These are phyloP conservation scores for Ceratocystis variospora DNA, from an alignment of 2,329 filamentous ascomycete species.

Conservation along the genomic window DNA sequence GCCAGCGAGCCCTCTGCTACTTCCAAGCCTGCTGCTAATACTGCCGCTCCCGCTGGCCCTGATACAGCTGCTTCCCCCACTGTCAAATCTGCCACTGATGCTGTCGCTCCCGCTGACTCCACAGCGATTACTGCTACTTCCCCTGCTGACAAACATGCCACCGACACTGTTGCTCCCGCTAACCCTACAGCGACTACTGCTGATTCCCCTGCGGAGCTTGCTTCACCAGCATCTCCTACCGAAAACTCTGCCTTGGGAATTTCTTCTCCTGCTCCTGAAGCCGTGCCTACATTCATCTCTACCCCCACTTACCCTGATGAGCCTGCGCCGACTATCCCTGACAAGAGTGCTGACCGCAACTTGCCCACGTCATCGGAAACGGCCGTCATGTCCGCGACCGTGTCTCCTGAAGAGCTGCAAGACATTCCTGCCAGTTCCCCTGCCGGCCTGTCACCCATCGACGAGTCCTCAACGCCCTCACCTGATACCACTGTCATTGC, in stretches of 20 bases:
- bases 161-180: not conserved
- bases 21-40: not conserved
- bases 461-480: conserved; percentile 6
- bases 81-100: not conserved
- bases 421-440: conserved; percentile 1
- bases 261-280: not conserved
- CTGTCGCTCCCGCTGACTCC: not conserved
- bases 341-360: conserved; percentile 1
- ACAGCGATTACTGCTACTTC: not conserved
- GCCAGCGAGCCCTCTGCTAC: not conserved
- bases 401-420: conserved; percentile 8
- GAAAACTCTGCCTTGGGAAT: not conserved
- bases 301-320: not conserved
- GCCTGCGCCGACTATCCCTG: not conserved
- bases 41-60: not conserved
- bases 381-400: conserved; percentile 6
- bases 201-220: not conserved
- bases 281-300: not conserved
- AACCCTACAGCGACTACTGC: not conserved
- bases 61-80: not conserved
- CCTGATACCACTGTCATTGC: not conserved
- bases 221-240: not conserved
- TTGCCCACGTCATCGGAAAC: not conserved
- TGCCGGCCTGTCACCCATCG: conserved; percentile 8
- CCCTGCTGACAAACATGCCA: not conserved